A percentile compares a stretch with the other conserved stretches of the same genome.
Conservation (phyloP, 257 asterid genomes). For the Datura wrightii region DNA sequence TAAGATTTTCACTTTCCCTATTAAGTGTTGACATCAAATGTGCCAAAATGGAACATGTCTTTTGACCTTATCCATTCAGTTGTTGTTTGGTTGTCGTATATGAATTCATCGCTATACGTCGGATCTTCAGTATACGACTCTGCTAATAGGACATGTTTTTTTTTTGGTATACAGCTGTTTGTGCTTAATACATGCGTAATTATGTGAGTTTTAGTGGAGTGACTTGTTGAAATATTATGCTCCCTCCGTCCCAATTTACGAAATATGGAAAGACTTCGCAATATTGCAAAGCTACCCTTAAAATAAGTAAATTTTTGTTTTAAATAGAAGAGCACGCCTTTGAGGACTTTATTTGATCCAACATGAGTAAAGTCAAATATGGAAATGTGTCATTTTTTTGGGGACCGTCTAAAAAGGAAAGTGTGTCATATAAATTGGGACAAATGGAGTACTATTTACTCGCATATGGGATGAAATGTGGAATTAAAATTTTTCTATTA, state of each 20-base stretch:
- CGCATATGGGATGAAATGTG: not conserved
- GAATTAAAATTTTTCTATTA: not conserved
- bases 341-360: no score
- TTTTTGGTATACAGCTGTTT: not conserved
- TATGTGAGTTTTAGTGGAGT: not conserved
- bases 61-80: not conserved
- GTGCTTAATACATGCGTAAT: not conserved
- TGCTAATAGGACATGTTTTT: not conserved
- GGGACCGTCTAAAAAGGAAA: no score
- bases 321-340: no score
- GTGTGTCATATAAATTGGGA: no score
- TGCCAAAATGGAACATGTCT: not conserved
- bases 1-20: constrained; percentile 44
- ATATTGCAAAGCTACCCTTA: no score
- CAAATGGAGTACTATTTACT: no score
- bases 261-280: no score
- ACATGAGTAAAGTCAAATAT: no score
- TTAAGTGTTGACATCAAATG: not conserved
- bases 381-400: no score
- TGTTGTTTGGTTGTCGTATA: not conserved
- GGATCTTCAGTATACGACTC: not conserved
- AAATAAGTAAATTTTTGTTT: no score
- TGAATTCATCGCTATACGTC: not conserved
- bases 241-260: no score
- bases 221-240: not conserved